Evolutionary conservation across 441 rosid genomes (phyloP).

Genomic region (Jatropha multifida): DNA sequence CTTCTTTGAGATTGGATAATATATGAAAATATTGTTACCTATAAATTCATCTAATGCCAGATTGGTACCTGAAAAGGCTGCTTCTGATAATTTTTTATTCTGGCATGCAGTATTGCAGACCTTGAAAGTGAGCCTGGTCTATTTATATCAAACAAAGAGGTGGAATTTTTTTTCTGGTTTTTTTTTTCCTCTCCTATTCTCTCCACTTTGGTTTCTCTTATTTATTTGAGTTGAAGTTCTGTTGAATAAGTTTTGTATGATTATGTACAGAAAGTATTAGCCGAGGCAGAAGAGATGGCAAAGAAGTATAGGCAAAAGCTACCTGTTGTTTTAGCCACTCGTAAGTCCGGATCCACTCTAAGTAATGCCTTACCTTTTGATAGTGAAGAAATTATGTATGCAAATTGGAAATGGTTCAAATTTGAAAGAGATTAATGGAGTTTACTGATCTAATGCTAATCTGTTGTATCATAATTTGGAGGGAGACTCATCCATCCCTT

Average conservation of each 20-base stretch:
- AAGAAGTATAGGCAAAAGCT: slow-evolving; percentile 64
- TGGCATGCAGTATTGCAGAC: slow-evolving; percentile 60
- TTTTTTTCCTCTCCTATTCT: background rate
- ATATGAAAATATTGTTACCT: background rate
- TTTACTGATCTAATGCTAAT: background rate
- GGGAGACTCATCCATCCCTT: slow-evolving; percentile 10
- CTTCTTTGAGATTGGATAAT: background rate
- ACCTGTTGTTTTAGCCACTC: slow-evolving; percentile 27
- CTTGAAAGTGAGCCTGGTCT: slow-evolving; percentile 92
- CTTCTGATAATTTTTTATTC: slow-evolving; percentile 10
- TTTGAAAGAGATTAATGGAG: slow-evolving; percentile 47
- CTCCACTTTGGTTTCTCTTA: background rate
- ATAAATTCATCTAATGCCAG: background rate
- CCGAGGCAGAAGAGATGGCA: slow-evolving; percentile 85
- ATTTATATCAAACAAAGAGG: slow-evolving; percentile 71
- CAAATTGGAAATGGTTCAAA: slow-evolving; percentile 94
- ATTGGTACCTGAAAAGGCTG: background rate
- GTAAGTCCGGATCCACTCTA: slow-evolving; percentile 33
- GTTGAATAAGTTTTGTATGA: slow-evolving; percentile 1
- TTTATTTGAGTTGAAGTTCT: background rate
- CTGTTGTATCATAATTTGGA: background rate
- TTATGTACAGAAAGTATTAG: slow-evolving; percentile 59
- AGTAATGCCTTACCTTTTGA: slow-evolving; percentile 39
- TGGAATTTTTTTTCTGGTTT: slow-evolving; percentile 19
- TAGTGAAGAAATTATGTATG: slow-evolving; percentile 52